Conservation (phyloP, 176 grass and related monocot species). For the Thinopyrum elongatum region DNA sequence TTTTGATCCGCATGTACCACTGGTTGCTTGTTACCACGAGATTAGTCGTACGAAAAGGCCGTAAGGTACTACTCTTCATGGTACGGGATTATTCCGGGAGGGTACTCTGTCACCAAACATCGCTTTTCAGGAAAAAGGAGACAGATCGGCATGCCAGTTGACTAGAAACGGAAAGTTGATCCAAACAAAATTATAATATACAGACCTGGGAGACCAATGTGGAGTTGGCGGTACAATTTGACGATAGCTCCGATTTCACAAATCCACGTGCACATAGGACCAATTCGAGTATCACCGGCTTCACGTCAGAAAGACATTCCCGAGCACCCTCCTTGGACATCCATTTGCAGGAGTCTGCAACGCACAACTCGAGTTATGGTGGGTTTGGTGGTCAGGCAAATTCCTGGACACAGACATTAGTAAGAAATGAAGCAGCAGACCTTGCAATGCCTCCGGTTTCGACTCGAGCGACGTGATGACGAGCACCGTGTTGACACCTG, state of each 20-base stretch:
- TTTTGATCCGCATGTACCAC: neutral
- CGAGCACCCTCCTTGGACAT: constrained; percentile 54
- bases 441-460: constrained; percentile 45
- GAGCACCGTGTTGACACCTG: constrained; percentile 58
- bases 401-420: neutral
- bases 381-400: neutral
- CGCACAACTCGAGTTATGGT: neutral
- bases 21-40: constrained; percentile 54
- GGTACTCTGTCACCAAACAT: constrained; percentile 58
- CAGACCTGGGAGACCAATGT: constrained; percentile 67
- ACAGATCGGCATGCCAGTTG: neutral
- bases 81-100: constrained; percentile 85
- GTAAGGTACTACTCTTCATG: constrained; percentile 86
- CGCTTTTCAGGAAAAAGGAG: neutral
- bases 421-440: constrained; percentile 23
- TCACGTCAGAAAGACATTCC: constrained; percentile 44
- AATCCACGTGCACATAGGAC: constrained; percentile 56
- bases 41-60: constrained; percentile 88
- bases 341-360: constrained; percentile 76
- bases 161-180: neutral
- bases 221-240: constrained; percentile 11
- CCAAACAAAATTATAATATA: neutral
- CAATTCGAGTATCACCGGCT: constrained; percentile 48
- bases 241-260: constrained; percentile 27
- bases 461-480: constrained; percentile 40